These are phyloP conservation scores for Sanghuangporus sanghuang DNA, from an alignment of 1,284 basidiomycete species.

Conservation along the genomic window DNA sequence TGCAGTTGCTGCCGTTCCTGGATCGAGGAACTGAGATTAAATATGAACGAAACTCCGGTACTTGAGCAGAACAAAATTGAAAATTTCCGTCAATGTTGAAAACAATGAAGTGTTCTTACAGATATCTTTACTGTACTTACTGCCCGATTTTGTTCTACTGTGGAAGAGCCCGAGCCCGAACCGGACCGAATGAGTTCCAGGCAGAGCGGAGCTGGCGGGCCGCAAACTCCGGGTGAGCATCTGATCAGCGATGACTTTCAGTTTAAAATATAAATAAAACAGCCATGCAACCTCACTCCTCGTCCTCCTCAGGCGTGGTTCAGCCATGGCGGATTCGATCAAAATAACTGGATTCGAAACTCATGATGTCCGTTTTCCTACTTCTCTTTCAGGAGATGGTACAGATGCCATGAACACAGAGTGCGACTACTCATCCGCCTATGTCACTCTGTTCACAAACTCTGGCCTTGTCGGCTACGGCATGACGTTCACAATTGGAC, in stretches of 20 bases:
- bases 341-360: slow-evolving; percentile 50
- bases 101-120: too few species aligned
- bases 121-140: too few species aligned
- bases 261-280: not conserved
- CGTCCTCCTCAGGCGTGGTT: not conserved
- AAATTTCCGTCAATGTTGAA: too few species aligned
- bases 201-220: too few species aligned
- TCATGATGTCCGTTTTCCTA: slow-evolving; percentile 79
- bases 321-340: slow-evolving; percentile 17
- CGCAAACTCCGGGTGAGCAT: not conserved
- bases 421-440: slow-evolving; percentile 94
- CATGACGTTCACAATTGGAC: slow-evolving; percentile 97
- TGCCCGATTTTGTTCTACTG: too few species aligned
- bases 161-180: too few species aligned
- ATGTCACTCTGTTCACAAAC: slow-evolving; percentile 75
- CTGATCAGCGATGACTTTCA: too few species aligned
- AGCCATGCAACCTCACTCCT: not conserved
- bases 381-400: slow-evolving; percentile 80
- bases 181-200: too few species aligned
- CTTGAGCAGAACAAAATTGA: too few species aligned
- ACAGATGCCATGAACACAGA: slow-evolving; percentile 93
- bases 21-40: too few species aligned
- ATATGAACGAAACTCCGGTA: too few species aligned
- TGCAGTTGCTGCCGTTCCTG: too few species aligned
- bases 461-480: slow-evolving; percentile 77